phyloP scores from a whole-genome alignment of 495 filamentous ascomycete species.

The Penicillium cinerascens region DNA sequence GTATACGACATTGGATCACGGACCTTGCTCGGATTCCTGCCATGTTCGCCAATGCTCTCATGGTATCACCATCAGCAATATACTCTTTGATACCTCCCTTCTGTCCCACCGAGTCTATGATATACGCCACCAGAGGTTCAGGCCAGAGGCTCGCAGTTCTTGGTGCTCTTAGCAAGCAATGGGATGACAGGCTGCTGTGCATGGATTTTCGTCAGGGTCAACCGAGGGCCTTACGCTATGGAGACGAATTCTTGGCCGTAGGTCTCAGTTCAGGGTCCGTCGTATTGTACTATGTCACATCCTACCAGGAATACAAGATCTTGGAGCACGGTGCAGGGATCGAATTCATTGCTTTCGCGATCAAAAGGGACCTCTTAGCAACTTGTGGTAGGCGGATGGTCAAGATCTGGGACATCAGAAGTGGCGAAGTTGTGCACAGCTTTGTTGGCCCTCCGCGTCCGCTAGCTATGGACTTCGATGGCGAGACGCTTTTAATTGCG shows the following conservation, averaged over 20 bases:
- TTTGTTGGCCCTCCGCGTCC: not conserved
- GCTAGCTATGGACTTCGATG: not conserved
- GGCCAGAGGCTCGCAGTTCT: not conserved
- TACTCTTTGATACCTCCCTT: conserved; percentile 5
- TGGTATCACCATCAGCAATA: not conserved
- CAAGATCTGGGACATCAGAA: conserved; percentile 16
- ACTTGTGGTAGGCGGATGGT: conserved; percentile 9
- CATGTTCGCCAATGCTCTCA: not conserved
- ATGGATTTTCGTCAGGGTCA: conserved; percentile 18
- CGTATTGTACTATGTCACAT: not conserved
- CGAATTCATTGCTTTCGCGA: not conserved
- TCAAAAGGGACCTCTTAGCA: not conserved
- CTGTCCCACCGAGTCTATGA: conserved; percentile 31
- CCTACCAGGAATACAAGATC: not conserved
- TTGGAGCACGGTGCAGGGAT: not conserved
- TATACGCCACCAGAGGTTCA: conserved; percentile 14
- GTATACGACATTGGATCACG: not conserved
- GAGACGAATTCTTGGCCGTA: conserved; percentile 1
- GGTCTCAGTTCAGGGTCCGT: not conserved
- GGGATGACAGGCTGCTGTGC: conserved; percentile 30
- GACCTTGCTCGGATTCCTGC: not conserved
- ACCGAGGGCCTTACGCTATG: conserved; percentile 20
- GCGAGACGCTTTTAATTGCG: not conserved
- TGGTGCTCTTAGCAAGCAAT: conserved; percentile 3
- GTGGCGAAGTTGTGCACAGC: not conserved